Percentiles rank a stretch among this genome's conserved stretches.
Evolutionary conservation across 495 filamentous ascomycete genomes (phyloP).

Genomic region (Daldinia concentrica): DNA sequence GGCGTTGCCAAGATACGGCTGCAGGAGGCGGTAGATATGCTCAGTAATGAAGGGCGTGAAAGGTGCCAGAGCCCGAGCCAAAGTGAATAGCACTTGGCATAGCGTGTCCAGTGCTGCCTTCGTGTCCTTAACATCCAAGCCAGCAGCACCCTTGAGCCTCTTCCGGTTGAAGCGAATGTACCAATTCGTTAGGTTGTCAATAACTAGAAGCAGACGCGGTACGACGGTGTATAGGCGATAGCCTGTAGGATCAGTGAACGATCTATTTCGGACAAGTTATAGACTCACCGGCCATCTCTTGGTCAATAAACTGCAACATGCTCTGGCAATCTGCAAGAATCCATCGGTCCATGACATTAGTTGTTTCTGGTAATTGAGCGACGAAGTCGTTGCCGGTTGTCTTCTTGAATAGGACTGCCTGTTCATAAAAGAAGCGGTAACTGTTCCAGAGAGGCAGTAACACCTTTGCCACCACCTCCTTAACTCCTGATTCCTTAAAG

Average conservation of each 20-base stretch:
- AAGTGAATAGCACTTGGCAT: constrained; percentile 94
- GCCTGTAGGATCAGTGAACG: constrained; percentile 47
- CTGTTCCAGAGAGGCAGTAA: constrained; percentile 96
- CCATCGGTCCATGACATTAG: constrained; percentile 97
- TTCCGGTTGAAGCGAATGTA: constrained; percentile 99
- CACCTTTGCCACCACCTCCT: constrained; percentile 95
- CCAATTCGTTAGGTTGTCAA: constrained; percentile 98
- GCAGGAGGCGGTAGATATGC: constrained; percentile 88
- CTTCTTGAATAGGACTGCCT: constrained; percentile 93
- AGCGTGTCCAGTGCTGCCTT: constrained; percentile 91
- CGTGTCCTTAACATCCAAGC: constrained; percentile 76
- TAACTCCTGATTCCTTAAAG: constrained; percentile 93
- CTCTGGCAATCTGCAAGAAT: constrained; percentile 94
- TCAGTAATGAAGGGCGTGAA: constrained; percentile 97
- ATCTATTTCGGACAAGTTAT: neutral
- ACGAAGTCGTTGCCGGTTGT: constrained; percentile 78
- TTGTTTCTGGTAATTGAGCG: constrained; percentile 75
- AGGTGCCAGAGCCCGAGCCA: constrained; percentile 86
- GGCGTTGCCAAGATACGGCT: constrained; percentile 65
- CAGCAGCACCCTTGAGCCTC: constrained; percentile 92
- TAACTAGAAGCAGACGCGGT: constrained; percentile 83
- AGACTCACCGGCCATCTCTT: constrained; percentile 83
- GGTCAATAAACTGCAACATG: constrained; percentile 89
- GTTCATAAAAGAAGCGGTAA: constrained; percentile 98
- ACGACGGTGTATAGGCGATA: constrained; percentile 96